Evolutionary conservation across 1,139 yeast species (phyloP), one percentile per base, ranked within the genome.

Genomic region (Yamadazyma triangularis): DNA sequence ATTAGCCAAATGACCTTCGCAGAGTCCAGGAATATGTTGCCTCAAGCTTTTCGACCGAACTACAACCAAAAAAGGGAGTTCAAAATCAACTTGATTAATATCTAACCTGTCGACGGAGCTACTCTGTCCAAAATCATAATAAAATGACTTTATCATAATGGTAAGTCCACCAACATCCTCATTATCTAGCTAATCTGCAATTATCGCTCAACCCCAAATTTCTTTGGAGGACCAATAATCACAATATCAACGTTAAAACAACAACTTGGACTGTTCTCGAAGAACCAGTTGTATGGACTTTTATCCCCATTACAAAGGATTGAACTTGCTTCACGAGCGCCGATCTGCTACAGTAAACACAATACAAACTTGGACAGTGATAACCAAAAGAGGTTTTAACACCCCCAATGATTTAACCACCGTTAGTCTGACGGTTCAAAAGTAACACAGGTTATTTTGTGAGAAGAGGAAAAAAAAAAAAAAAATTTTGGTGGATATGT

Each of bases 21-120:
- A 81, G 84, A 73, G 91, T 79, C 69, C 80, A 82, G 93, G 93
- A 83, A 83, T 83, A 83, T 83, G 86, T 83, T 75, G 89, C 87
- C 68, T 57, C 73, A 64, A 49, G 51, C 51, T 54, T 42, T 18
- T 34, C 42, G 68, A 67, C 57, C 79, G 80, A 77, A 75, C 83
- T 73, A 44, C 79, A 65, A 67, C 69, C 54, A n/a, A n/a, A n/a
- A n/a, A n/a, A n/a, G n/a, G 70, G 85, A 80, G 73, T 78, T 81
- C 88, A 77, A 81, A 76, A 58, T 72, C 78, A 53, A 54, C 58
- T 64, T 63, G 77, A 71, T 73, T 55, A 51, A 57, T 81, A 63
- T 73, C 60, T 79, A 77, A 77, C 77, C 82, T 75, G 87, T 81
- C 87, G 83, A 74, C 86, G 84, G 88, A 84, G 88, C 85, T 59